These are phyloP conservation scores for Suhomyces anneliseae DNA, from an alignment of 1,139 yeast species.

Conservation along the genomic window DNA sequence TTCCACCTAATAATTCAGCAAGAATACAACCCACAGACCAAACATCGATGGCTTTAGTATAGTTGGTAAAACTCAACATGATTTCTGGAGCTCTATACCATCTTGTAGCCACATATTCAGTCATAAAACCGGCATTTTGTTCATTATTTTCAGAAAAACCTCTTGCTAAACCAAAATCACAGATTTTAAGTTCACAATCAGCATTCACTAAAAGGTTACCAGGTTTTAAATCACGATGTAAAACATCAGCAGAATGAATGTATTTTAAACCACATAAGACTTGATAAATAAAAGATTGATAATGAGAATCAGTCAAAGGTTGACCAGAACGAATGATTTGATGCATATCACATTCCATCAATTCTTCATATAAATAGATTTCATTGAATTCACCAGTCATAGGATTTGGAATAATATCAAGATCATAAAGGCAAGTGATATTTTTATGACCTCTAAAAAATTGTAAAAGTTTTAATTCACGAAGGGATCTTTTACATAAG, in stretches of 20 bases:
- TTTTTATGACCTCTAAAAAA: conserved; percentile 93
- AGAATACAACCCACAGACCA: conserved; percentile 98
- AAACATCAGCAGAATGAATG: conserved; percentile 93
- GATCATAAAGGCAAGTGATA: conserved; percentile 89
- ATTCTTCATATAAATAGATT: conserved; percentile 85
- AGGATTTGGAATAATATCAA: conserved; percentile 85
- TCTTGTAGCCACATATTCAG: conserved; percentile 96
- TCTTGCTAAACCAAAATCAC: conserved; percentile 96
- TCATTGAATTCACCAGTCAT: conserved; percentile 76
- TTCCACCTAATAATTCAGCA: conserved; percentile 90
- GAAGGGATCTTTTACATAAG: conserved; percentile 81
- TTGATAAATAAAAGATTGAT: conserved; percentile 90
- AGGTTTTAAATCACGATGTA: conserved; percentile 93
- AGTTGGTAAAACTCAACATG: conserved; percentile 89
- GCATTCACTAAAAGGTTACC: conserved; percentile 92
- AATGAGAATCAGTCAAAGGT: conserved; percentile 91
- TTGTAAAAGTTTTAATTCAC: conserved; percentile 83
- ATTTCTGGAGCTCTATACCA: conserved; percentile 99
- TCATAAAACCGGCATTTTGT: conserved; percentile 85
- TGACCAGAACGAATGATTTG: conserved; percentile 94
- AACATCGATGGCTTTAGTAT: conserved; percentile 92
- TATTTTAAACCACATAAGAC: conserved; percentile 89
- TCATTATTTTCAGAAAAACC: conserved; percentile 88
- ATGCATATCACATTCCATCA: conserved; percentile 98
- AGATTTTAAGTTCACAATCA: conserved; percentile 92